phyloP scores from a whole-genome alignment of 345 rosid species.

The Eucalyptus urophylla region DNA sequence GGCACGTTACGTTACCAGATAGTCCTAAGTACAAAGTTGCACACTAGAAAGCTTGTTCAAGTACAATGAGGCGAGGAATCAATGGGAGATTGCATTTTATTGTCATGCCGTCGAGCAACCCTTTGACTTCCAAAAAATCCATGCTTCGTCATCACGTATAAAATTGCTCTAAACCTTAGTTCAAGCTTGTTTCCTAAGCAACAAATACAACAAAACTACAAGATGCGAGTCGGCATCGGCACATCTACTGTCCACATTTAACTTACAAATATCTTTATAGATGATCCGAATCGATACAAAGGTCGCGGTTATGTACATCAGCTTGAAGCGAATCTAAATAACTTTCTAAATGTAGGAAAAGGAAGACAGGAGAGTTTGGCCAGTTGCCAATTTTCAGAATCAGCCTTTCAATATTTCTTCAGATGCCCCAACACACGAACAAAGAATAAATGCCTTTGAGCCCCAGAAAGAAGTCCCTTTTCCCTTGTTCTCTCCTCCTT shows the following conservation, averaged over 20 bases:
- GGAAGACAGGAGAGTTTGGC: background rate
- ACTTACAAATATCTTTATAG: background rate
- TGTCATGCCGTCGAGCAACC: background rate
- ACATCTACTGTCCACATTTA: background rate
- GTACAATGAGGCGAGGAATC: background rate
- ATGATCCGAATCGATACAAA: background rate
- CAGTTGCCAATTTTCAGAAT: background rate
- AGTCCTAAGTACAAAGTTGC: background rate
- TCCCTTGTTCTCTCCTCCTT: background rate
- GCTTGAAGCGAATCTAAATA: background rate
- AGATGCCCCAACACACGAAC: background rate
- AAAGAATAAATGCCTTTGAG: background rate
- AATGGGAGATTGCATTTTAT: background rate
- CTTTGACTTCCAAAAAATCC: background rate
- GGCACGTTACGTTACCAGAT: too few species aligned
- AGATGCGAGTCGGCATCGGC: background rate
- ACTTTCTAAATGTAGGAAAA: background rate
- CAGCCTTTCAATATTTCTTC: background rate
- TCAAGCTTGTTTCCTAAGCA: background rate
- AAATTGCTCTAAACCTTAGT: background rate
- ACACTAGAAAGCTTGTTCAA: background rate
- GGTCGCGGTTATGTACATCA: background rate
- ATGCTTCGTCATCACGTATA: accelerated
- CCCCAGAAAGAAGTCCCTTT: background rate
- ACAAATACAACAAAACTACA: background rate